Evolutionary conservation across 2,329 filamentous ascomycete genomes (phyloP), one percentile per base, ranked within the genome.

Genomic region (Pseudocercospora pini-densiflorae): DNA sequence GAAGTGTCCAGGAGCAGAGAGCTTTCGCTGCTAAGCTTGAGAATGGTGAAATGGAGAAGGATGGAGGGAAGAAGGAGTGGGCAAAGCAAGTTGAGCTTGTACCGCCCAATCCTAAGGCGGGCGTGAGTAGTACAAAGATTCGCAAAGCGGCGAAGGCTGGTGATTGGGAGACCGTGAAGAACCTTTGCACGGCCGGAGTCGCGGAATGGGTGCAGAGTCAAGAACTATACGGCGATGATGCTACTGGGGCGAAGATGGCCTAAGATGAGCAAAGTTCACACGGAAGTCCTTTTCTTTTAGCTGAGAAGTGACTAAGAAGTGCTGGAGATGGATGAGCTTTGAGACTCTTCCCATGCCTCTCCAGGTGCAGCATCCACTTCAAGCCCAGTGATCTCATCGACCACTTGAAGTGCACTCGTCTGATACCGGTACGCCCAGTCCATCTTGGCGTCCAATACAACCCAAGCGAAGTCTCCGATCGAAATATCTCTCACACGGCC

Each of bases 101-200:
- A 1, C 80, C 86, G 16, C 86, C 83, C 0, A 79, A 79, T 16
- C 81, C 79, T 1, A 83, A 80, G 5, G 81, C 79, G 8, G 78
- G 83, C 3, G 79, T 87, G 3, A 87, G 86, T 72, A 86, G 83
- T 69, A 93, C 92, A 6, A 84, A 81, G 72, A 89, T 90, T 53
- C 83, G 91, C 59, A 82, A 84, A 33, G 85, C 88, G 5, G 86
- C 86, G 1, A 82, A 81, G 65, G 73, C 71, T 5, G 75, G 78
- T 10, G 82, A 86, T 51, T 84, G 79, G 81, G 79, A 79, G 3
- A 77, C 74, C 61, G 77, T 93, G 59, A 75, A 74, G 19, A 73
- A 74, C 62, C 73, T 92, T 69, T 88, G 92, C 36, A 87, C 86
- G 0, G 76, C 77, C 1, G 82, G 83, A 1, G 86, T 93, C 0